These are phyloP conservation scores for Nothophoma quercina DNA, from an alignment of 2,329 filamentous ascomycete genomes.

Conservation along the genomic window DNA sequence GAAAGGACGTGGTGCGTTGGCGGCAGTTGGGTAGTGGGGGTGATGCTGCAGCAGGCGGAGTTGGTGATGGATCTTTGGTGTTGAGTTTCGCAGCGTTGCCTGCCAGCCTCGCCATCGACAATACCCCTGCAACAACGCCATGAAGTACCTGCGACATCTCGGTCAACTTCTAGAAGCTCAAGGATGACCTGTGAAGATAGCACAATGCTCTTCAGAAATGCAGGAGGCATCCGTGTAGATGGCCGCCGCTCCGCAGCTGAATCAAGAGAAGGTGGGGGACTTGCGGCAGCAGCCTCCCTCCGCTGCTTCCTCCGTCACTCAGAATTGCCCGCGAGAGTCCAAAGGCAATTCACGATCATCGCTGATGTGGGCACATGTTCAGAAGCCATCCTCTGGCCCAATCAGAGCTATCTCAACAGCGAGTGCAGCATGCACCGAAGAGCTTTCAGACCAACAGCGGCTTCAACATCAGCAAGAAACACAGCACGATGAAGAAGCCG, in stretches of 20 bases:
- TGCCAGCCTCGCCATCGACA: background rate
- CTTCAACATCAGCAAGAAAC: too few species aligned
- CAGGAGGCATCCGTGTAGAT: background rate
- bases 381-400: too few species aligned
- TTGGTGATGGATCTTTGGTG: slow-evolving; percentile 10
- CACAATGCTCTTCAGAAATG: background rate
- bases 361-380: background rate
- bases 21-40: slow-evolving; percentile 1
- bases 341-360: too few species aligned
- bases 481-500: too few species aligned
- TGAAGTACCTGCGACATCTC: background rate
- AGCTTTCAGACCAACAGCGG: too few species aligned
- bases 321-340: background rate
- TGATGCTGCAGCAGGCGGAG: background rate
- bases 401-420: too few species aligned
- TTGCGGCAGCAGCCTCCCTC: background rate
- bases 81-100: slow-evolving; percentile 7
- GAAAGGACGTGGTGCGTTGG: background rate
- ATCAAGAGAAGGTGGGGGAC: slow-evolving; percentile 5
- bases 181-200: background rate
- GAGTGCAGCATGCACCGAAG: too few species aligned
- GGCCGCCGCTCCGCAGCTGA: background rate
- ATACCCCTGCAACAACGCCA: slow-evolving; percentile 2
- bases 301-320: background rate
- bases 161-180: background rate